Percentiles rank a stretch among this genome's conserved stretches.
Evolutionary conservation across 1,139 yeast genomes (phyloP).

Genomic region (Arxiozyma heterogenica): DNA sequence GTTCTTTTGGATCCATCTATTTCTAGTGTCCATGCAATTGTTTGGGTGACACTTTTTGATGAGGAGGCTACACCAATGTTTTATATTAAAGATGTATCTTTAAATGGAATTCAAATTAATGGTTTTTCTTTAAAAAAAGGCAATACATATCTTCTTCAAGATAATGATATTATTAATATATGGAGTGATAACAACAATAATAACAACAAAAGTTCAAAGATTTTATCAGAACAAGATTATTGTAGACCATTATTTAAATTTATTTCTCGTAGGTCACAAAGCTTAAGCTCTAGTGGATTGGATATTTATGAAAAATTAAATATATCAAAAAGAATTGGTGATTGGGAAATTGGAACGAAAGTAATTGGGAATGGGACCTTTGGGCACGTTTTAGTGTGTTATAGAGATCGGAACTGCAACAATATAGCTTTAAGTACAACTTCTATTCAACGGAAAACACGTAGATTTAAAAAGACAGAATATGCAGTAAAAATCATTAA

Average conservation of each 20-base stretch:
- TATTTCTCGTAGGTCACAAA: conserved; percentile 3
- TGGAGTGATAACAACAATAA: conserved; percentile 1
- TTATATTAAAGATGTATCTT: conserved; percentile 47
- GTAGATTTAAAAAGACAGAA: conserved; percentile 11
- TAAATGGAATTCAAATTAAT: conserved; percentile 47
- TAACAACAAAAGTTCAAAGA: neutral
- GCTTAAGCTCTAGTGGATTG: neutral
- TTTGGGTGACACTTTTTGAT: conserved; percentile 48
- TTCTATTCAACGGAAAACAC: neutral
- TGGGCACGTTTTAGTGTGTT: conserved; percentile 40
- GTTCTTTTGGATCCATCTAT: conserved; percentile 31
- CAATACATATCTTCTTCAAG: conserved; percentile 34
- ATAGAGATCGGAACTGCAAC: conserved; percentile 5
- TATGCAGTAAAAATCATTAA: conserved; percentile 48
- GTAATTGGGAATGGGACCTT: conserved; percentile 53
- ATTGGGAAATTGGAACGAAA: conserved; percentile 39
- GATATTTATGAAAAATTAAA: conserved; percentile 16
- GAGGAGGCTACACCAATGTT: conserved; percentile 38
- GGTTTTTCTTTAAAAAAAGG: conserved; percentile 31
- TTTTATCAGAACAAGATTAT: neutral
- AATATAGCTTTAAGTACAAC: neutral
- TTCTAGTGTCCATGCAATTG: conserved; percentile 38
- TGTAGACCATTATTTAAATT: conserved; percentile 7
- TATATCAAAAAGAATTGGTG: conserved; percentile 20
- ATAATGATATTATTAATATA: conserved; percentile 36